Conservation (phyloP, 176 grass and related monocot species). For the Carex myosuroides region DNA sequence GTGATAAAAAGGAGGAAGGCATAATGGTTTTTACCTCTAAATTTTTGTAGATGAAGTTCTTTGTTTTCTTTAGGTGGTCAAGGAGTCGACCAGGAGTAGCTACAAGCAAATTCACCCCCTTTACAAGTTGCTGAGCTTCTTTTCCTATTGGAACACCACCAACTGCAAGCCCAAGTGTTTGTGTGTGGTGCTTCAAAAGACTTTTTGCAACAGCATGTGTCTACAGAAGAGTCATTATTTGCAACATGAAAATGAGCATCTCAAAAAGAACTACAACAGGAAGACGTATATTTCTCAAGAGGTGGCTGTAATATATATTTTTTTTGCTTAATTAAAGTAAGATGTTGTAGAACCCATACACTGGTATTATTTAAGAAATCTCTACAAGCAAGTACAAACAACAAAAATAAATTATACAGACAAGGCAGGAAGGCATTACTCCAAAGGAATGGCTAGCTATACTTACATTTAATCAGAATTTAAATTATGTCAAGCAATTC, state of each 20-base stretch:
- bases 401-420: neutral
- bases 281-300: neutral
- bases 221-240: constrained; percentile 4
- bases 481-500: neutral
- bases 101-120: constrained; percentile 38
- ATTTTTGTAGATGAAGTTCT: constrained; percentile 37
- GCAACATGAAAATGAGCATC: neutral
- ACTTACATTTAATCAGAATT: neutral
- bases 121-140: constrained; percentile 37
- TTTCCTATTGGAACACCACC: constrained; percentile 25
- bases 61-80: constrained; percentile 39
- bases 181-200: constrained; percentile 38
- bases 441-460: neutral
- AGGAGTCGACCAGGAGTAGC: constrained; percentile 41
- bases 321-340: neutral
- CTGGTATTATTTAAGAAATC: neutral
- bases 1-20: neutral
- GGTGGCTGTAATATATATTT: neutral
- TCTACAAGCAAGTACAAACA: neutral
- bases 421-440: neutral
- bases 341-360: neutral
- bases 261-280: neutral
- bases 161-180: constrained; percentile 36
- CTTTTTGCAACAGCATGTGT: constrained; percentile 36
- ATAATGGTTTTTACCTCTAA: constrained; percentile 19